These are phyloP conservation scores for Suhomyces kilbournensis DNA, from an alignment of 805 yeast genomes.

Conservation along the genomic window DNA sequence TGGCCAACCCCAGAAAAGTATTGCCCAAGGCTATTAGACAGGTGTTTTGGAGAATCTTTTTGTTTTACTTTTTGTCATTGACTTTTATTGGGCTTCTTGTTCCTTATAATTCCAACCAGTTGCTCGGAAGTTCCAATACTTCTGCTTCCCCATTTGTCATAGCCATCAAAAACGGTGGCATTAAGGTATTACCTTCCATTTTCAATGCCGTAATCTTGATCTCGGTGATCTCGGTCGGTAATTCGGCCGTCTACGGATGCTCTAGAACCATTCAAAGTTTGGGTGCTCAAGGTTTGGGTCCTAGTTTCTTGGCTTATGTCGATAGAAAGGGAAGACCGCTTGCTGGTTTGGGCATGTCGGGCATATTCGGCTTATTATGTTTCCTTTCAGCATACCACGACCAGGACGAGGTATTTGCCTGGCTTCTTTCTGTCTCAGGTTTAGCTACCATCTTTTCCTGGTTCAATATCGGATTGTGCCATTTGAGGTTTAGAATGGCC, in stretches of 20 bases:
- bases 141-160: constrained; percentile 28
- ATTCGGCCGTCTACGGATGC: constrained; percentile 28
- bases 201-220: constrained; percentile 27
- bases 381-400: constrained; percentile 14
- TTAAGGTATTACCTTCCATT: constrained; percentile 23
- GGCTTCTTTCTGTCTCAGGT: constrained; percentile 36
- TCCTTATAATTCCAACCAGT: constrained; percentile 14
- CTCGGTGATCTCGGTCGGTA: constrained; percentile 29
- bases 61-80: constrained; percentile 33
- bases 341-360: constrained; percentile 12
- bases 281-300: constrained; percentile 16
- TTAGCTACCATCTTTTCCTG: constrained; percentile 35
- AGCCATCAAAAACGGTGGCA: constrained; percentile 27
- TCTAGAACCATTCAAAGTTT: constrained; percentile 17
- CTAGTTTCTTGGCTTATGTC: constrained; percentile 12
- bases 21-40: constrained; percentile 43
- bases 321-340: constrained; percentile 17
- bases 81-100: constrained; percentile 25
- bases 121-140: constrained; percentile 19
- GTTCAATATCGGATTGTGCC: constrained; percentile 34
- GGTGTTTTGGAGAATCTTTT: constrained; percentile 42
- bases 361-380: constrained; percentile 14
- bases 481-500: constrained; percentile 31
- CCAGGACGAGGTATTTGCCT: constrained; percentile 16
- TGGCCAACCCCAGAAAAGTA: constrained; percentile 35